These are phyloP conservation scores for Phytophthora citricola DNA, from an alignment of 352 stramenopile species.

Conservation along the genomic window DNA sequence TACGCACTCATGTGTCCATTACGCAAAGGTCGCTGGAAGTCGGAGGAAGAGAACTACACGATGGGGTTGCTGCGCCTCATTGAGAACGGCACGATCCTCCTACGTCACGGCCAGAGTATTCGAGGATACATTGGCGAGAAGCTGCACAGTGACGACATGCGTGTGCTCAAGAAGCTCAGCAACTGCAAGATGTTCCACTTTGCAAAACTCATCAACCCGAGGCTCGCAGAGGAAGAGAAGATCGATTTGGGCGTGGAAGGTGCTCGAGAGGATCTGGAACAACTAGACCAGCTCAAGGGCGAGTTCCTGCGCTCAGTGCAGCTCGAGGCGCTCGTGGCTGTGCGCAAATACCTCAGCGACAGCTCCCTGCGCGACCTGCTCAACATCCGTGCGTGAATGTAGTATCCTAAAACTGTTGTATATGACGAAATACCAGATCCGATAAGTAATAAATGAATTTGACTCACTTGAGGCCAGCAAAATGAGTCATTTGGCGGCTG, in stretches of 20 bases:
- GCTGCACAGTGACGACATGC: conserved; percentile 85
- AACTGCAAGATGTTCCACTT: conserved; percentile 87
- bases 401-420: conserved; percentile 5
- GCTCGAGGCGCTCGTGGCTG: conserved; percentile 75
- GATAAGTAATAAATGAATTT: not conserved
- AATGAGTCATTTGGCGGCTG: too few relatives aligned
- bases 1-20: conserved; percentile 80
- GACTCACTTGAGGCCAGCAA: too few relatives aligned
- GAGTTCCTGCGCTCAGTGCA: conserved; percentile 83
- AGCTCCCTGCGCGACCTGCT: conserved; percentile 72
- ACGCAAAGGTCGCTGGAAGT: conserved; percentile 78
- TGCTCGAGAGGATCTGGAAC: conserved; percentile 38
- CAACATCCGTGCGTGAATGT: conserved; percentile 39
- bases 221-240: conserved; percentile 59
- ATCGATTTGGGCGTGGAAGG: conserved; percentile 50
- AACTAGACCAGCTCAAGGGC: conserved; percentile 59
- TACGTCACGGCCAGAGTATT: conserved; percentile 73
- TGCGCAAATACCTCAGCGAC: conserved; percentile 78
- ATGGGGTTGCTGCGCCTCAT: conserved; percentile 72
- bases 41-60: conserved; percentile 78
- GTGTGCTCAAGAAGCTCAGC: conserved; percentile 85
- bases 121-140: conserved; percentile 78
- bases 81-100: conserved; percentile 63
- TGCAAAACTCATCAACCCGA: conserved; percentile 65
- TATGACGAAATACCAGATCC: conserved; percentile 3